Conservation (phyloP, 495 filamentous ascomycete genomes). For the Aspergillus nanangensis region DNA sequence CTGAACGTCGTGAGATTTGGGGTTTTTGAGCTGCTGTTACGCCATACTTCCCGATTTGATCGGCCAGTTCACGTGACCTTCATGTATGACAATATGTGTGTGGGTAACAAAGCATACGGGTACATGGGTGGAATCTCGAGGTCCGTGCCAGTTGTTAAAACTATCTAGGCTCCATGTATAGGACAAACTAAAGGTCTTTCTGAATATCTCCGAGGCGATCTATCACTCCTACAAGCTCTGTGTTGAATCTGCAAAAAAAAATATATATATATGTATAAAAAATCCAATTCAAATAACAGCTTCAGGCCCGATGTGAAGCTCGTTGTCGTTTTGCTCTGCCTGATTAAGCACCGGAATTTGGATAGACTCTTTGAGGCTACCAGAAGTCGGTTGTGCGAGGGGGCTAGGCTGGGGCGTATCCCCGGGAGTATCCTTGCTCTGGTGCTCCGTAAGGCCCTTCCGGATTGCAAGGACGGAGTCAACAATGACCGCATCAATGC, state of each 20-base stretch:
- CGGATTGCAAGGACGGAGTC: constrained; percentile 84
- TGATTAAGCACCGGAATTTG: constrained; percentile 27
- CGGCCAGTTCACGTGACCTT: too few species aligned
- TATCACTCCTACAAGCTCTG: too few species aligned
- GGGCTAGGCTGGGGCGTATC: constrained; percentile 23
- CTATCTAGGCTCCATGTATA: neutral
- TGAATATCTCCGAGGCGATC: too few species aligned
- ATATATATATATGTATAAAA: too few species aligned
- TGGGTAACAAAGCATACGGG: too few species aligned
- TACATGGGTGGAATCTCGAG: too few species aligned
- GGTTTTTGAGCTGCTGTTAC: too few species aligned
- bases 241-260: neutral
- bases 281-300: too few species aligned
- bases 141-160: constrained; percentile 1
- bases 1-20: too few species aligned
- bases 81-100: too few species aligned
- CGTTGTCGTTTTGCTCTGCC: constrained; percentile 17
- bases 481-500: constrained; percentile 96
- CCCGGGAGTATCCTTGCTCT: constrained; percentile 21
- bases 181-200: neutral
- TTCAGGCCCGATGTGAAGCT: constrained; percentile 14
- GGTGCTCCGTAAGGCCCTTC: constrained; percentile 57
- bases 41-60: neutral
- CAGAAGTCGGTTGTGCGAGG: constrained; percentile 18
- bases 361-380: constrained; percentile 20